Evolutionary conservation across 768 basidiomycete genomes (phyloP).

Genomic region (Hortiboletus campestris): DNA sequence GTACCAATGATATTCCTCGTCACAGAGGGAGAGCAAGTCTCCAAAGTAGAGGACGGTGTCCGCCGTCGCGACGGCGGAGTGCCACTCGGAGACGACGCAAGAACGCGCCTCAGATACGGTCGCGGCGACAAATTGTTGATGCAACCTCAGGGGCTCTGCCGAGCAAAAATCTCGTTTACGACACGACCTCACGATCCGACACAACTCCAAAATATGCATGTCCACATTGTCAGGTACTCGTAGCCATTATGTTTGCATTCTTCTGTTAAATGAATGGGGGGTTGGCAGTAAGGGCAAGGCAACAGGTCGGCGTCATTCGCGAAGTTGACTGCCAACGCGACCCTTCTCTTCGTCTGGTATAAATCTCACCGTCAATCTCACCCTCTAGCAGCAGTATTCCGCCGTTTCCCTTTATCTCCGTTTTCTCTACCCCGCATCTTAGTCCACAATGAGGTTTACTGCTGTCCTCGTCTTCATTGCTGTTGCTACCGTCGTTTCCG

Average conservation of each 20-base stretch:
- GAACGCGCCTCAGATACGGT: not conserved
- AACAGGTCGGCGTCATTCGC: not conserved
- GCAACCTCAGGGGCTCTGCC: not conserved
- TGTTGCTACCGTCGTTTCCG: conserved; percentile 37
- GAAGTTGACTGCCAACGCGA: conserved; percentile 9
- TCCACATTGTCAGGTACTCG: not conserved
- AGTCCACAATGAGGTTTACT: conserved; percentile 30
- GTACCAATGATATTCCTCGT: not conserved
- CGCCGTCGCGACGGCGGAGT: not conserved
- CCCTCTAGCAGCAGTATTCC: too few relatives aligned
- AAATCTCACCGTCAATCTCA: not conserved
- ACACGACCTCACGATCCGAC: not conserved
- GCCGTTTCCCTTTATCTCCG: not conserved
- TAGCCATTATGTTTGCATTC: not conserved
- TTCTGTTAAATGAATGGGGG: not conserved
- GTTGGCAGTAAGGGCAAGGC: not conserved
- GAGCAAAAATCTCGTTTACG: not conserved
- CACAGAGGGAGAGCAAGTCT: not conserved
- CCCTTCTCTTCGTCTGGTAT: conserved; percentile 11
- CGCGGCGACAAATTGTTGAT: not conserved
- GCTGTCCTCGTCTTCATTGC: conserved; percentile 37
- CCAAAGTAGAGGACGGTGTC: not conserved
- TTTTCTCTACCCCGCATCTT: not conserved
- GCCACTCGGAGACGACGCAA: not conserved
- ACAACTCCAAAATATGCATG: too few relatives aligned